Evolutionary conservation across 257 asterid genomes (phyloP).

Genomic region (Solanum stenotomum): DNA sequence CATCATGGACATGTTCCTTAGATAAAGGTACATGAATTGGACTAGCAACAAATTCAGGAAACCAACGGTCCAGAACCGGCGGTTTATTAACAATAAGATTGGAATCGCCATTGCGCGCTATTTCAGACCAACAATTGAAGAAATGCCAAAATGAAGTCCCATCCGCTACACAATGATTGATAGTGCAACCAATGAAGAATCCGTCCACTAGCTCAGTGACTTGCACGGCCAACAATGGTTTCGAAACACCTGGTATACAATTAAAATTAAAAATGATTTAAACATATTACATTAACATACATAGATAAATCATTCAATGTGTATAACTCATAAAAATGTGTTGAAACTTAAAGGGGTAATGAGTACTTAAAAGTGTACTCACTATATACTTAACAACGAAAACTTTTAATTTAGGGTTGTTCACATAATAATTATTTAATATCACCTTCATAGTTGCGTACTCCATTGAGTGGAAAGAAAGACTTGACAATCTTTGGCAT

Average conservation of each 20-base stretch:
- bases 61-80: constrained; percentile 17
- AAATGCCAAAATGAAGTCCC: constrained; percentile 48
- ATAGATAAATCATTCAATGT: no score
- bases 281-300: no score
- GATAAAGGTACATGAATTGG: constrained; percentile 1
- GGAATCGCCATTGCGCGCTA: neutral
- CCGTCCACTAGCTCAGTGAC: constrained; percentile 38
- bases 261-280: no score
- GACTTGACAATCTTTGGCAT: constrained; percentile 10
- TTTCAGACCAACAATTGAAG: constrained; percentile 41
- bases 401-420: no score
- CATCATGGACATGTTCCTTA: neutral
- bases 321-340: no score
- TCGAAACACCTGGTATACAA: neutral
- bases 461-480: constrained; percentile 30
- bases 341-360: no score
- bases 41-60: neutral
- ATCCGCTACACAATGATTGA: constrained; percentile 31
- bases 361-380: no score
- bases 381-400: no score
- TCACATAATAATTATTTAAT: neutral
- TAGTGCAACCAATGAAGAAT: constrained; percentile 22
- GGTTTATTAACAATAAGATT: neutral
- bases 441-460: constrained; percentile 16
- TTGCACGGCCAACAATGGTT: constrained; percentile 31